Evolutionary conservation across 2,329 filamentous ascomycete species (phyloP), one percentile per base, ranked within the genome.

Genomic region (Fusarium sarcochroum): DNA sequence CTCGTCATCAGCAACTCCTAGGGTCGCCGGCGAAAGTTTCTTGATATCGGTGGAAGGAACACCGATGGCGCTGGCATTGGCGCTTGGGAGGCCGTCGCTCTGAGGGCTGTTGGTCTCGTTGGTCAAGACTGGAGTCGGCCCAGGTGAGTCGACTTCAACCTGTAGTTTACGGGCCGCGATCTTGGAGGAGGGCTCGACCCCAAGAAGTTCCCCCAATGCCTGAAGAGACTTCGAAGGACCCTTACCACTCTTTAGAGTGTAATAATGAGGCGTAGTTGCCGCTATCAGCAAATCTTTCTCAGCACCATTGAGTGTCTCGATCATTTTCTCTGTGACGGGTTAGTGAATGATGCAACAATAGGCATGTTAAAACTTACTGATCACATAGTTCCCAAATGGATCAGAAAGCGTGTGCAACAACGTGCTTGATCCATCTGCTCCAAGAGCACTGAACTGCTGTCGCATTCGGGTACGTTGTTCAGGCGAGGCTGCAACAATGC

Each of bases 351-450:
- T 17, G 5, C 14, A 45, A 46, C 6, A 11, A 30, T 20, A 41
- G 17, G 14, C n/a, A 21, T n/a, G 20, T 48, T 42, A 21, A 25
- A 89, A 79, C 93, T 89, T 88, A 97, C 94, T 95, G 65, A 98
- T 91, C 7, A 98, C 95, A 77, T 98, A 99, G 79, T 99, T 99
- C 63, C 93, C 96, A 77, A 91, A 98, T 68, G 93, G 91, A 76
- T 99, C 95, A 69, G 91, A 92, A 86, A 98, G 94, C 80, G 98
- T 85, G 21, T 87, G 84, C 65, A 91, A 86, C 37, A 98, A 81
- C n/a, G 90, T 88, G 57, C 85, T 90, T 57, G 89, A 88, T 14
- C 91, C 91, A 42, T 91, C 87, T 9, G 86, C 85, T 53, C 87
- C 87, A 17, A 84, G 77, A 2, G 84, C 84, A 3, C 86, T 89